A percentile compares a stretch with the other conserved stretches of the same genome.
Conservation (phyloP, 2,329 filamentous ascomycete species). For the Arthrobotrys sinensis region DNA sequence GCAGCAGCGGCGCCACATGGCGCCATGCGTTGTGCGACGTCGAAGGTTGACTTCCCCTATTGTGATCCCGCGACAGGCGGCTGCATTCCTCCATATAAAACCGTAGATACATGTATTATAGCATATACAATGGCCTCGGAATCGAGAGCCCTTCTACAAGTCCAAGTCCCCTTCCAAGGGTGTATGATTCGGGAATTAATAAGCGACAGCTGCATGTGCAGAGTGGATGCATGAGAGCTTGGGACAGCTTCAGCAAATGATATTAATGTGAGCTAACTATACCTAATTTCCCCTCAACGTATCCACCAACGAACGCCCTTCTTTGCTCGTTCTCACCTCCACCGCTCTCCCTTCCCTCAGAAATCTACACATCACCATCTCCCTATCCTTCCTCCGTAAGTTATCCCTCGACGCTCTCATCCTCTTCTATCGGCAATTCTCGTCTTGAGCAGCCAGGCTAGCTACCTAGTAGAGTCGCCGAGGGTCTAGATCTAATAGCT, state of each 20-base stretch:
- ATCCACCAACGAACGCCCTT: not conserved
- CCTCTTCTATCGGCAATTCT: not conserved
- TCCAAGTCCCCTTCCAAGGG: no score
- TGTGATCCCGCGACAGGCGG: not conserved
- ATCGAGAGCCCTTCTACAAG: no score
- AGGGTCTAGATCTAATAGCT: slow-evolving; percentile 4
- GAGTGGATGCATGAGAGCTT: slow-evolving; percentile 29
- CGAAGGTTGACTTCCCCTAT: slow-evolving; percentile 21
- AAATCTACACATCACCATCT: slow-evolving; percentile 7
- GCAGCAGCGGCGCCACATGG: slow-evolving; percentile 1
- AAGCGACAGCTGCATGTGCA: slow-evolving; percentile 32
- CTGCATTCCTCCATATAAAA: not conserved
- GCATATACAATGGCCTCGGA: no score
- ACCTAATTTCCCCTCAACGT: slow-evolving; percentile 50
- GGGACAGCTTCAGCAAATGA: slow-evolving; percentile 44
- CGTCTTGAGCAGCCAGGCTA: not conserved
- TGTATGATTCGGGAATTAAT: slow-evolving; percentile 20
- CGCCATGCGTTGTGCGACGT: slow-evolving; percentile 46
- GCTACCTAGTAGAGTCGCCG: no score
- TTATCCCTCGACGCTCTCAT: not conserved
- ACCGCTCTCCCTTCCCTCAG: not conserved
- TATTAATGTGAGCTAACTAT: slow-evolving; percentile 23
- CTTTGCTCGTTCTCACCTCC: not conserved
- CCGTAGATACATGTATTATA: not conserved
- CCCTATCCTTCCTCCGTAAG: not conserved